Evolutionary conservation across 169 alveolate species (phyloP), one percentile per base, ranked within the genome.

Genomic region (Plasmodium yoelii): DNA sequence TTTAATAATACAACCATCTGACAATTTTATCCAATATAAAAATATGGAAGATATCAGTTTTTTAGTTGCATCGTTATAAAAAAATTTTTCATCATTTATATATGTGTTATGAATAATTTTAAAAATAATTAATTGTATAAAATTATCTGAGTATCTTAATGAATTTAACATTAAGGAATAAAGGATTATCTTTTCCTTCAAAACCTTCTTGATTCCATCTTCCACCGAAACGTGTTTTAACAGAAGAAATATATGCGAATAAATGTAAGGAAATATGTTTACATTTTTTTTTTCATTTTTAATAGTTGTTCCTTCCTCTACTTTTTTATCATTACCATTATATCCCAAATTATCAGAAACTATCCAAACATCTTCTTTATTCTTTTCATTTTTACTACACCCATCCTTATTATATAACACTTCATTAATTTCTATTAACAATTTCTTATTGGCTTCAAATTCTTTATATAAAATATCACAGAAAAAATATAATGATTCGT

Each of bases 141-240:
- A 68, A 61, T 82, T 65, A 9, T 82, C 90, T 10, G 86, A 70
- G 61, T 82, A 82, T 68, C 90, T 82, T 64, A 82, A 53, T 7
- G 90, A 61, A 34, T 82, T 82, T 34, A 82, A 49, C 80, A 82
- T 82, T 67, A 82, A 55, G 12, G 90, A 82, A 53, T 82, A 77
- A 26, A 77, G 75, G n/a, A 77, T 64, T 10, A 77, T 77, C 34
- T 65, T 77, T 47, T 77, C 88, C 67, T 77, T 63, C 59, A 77
- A 46, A 63, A 77, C 88, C 22, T 49, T 77, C 26, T 51, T 61
- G 47, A 77, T 47, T 34, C 73, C 49, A 18, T 61, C 55, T 64
- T 77, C 88, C 60, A 77, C 88, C 26, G 63, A 57, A 15, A 47
- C 51, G 53, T 77, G 72, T 5, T 77, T 67, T 57, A 77, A 77